These are phyloP conservation scores for Mycena amicta DNA, from an alignment of 768 basidiomycete species.

Conservation along the genomic window DNA sequence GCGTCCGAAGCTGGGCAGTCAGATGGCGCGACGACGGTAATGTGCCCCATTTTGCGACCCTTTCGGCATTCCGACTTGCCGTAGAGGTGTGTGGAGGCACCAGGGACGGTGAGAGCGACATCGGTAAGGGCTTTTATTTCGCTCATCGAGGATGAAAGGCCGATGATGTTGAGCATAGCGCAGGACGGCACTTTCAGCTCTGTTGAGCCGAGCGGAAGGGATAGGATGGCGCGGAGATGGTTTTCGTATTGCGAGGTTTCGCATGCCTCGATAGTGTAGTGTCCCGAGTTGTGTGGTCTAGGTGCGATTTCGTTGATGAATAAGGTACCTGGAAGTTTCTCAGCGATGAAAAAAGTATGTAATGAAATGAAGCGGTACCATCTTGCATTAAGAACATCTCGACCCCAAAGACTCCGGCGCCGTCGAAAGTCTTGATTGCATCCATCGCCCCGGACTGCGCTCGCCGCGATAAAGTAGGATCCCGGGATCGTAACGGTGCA, in stretches of 20 bases:
- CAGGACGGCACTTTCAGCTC: conserved; percentile 82
- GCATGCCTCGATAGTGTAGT: conserved; percentile 98
- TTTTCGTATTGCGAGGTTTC: conserved; percentile 97
- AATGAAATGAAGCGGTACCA: conserved; percentile 49
- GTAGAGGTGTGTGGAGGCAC: conserved; percentile 86
- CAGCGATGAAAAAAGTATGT: background rate
- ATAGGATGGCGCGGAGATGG: conserved; percentile 92
- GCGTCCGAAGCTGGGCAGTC: conserved; percentile 71
- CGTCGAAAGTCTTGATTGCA: conserved; percentile 76
- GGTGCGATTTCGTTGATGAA: conserved; percentile 97
- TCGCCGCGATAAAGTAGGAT: conserved; percentile 54
- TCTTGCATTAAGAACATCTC: conserved; percentile 95
- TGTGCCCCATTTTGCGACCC: conserved; percentile 97
- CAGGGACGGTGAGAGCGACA: conserved; percentile 69
- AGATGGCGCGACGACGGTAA: conserved; percentile 82
- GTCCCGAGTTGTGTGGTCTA: conserved; percentile 96
- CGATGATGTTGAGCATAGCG: conserved; percentile 95
- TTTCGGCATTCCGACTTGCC: conserved; percentile 90
- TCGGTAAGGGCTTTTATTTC: conserved; percentile 58
- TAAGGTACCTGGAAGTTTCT: conserved; percentile 55
- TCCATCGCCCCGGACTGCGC: conserved; percentile 78
- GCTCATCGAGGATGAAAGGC: conserved; percentile 66
- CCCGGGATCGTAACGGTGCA: conserved; percentile 73
- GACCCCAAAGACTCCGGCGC: conserved; percentile 95
- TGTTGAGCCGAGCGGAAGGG: conserved; percentile 87